Evolutionary conservation across 2,329 filamentous ascomycete genomes (phyloP).

Genomic region (Fonsecaea erecta): DNA sequence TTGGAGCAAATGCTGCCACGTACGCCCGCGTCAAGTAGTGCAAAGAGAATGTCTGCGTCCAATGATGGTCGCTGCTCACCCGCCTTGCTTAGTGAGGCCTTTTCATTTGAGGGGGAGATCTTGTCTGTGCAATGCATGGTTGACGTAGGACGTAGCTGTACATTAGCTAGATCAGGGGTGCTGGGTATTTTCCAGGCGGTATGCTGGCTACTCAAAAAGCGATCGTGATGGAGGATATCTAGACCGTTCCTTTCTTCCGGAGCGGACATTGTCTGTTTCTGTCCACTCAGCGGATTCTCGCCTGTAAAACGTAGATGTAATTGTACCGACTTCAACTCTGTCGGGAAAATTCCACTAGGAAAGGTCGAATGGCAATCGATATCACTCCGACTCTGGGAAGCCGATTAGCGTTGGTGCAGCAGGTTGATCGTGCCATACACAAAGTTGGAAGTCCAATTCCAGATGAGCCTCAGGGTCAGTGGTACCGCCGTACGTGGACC

Average conservation of each 20-base stretch:
- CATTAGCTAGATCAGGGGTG: not conserved
- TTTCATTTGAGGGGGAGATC: not conserved
- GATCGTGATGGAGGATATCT: not conserved
- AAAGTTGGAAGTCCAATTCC: constrained; percentile 19
- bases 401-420: constrained; percentile 3
- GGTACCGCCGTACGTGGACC: not conserved
- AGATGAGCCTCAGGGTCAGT: not conserved
- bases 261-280: not conserved
- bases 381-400: constrained; percentile 13
- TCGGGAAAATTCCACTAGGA: constrained; percentile 7
- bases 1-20: constrained; percentile 25
- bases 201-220: not conserved
- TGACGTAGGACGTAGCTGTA: not conserved
- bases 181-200: not conserved
- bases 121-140: not conserved
- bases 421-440: constrained; percentile 14
- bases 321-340: constrained; percentile 6
- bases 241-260: not conserved
- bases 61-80: constrained; percentile 2
- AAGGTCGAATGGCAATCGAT: constrained; percentile 10
- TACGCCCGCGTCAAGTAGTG: constrained; percentile 26
- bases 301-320: constrained; percentile 12
- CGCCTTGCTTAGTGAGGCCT: not conserved
- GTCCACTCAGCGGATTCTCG: not conserved
- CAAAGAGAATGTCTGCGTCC: constrained; percentile 17